A percentile compares a stretch with the other conserved stretches of the same genome.
These are phyloP conservation scores for Pholiota conissans DNA, from an alignment of 768 basidiomycete genomes.

Conservation along the genomic window DNA sequence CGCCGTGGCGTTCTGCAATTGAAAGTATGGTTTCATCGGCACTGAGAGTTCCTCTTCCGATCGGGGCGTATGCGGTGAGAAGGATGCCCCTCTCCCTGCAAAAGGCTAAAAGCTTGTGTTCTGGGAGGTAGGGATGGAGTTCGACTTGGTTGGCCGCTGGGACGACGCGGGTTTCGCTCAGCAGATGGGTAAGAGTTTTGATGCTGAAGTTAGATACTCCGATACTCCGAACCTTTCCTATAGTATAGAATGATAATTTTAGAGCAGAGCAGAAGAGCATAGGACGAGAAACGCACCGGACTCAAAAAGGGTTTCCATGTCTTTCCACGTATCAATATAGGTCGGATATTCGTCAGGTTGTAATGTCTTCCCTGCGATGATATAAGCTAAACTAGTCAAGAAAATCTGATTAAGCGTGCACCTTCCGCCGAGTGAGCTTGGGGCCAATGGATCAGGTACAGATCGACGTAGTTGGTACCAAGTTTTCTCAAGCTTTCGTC, in stretches of 20 bases:
- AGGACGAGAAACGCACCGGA: background rate
- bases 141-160: constrained; percentile 5
- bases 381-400: background rate
- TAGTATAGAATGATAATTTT: no score
- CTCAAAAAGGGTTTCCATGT: background rate
- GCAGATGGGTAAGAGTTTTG: background rate
- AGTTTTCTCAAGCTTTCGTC: background rate
- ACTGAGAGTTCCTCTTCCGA: background rate
- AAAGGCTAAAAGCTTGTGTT: background rate
- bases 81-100: background rate
- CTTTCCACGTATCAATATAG: constrained; percentile 3
- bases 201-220: constrained; percentile 6
- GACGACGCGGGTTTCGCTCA: background rate
- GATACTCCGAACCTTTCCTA: background rate
- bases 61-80: background rate
- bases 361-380: background rate
- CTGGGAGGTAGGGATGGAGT: background rate
- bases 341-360: constrained; percentile 1
- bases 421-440: background rate
- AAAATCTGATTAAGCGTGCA: background rate
- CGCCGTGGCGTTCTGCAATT: background rate
- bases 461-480: constrained; percentile 1
- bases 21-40: background rate
- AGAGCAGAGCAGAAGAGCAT: background rate
- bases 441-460: constrained; percentile 6